Conservation (phyloP, 2,329 filamentous ascomycete genomes). For the Daldinia sp. region DNA sequence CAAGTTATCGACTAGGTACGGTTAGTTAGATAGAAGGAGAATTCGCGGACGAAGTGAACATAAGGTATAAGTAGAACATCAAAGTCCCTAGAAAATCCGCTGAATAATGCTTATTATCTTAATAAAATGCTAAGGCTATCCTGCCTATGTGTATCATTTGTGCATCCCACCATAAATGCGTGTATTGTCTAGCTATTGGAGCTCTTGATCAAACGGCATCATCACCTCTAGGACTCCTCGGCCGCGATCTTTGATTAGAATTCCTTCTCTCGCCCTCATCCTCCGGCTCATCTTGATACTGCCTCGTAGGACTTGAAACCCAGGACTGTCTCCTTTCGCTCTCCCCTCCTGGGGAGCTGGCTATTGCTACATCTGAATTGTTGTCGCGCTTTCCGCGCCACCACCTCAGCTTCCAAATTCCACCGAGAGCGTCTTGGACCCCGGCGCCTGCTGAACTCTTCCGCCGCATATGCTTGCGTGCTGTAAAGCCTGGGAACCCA, state of each 20-base stretch:
- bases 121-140: slow-evolving; percentile 30
- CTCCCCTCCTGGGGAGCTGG: slow-evolving; percentile 35
- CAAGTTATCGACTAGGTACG: too few relatives aligned
- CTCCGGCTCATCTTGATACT: slow-evolving; percentile 14
- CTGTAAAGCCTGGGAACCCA: slow-evolving; percentile 68
- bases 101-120: slow-evolving; percentile 20
- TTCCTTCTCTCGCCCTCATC: slow-evolving; percentile 10
- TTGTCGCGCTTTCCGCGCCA: slow-evolving; percentile 50
- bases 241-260: slow-evolving; percentile 5
- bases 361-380: slow-evolving; percentile 34
- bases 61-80: not conserved
- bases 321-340: slow-evolving; percentile 34
- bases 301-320: slow-evolving; percentile 24
- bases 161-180: slow-evolving; percentile 12
- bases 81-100: not conserved
- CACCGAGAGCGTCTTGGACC: slow-evolving; percentile 60
- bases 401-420: slow-evolving; percentile 65
- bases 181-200: slow-evolving; percentile 13
- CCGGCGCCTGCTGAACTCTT: slow-evolving; percentile 48
- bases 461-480: slow-evolving; percentile 54
- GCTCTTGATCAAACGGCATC: slow-evolving; percentile 39
- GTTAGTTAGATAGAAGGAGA: not conserved
- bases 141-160: slow-evolving; percentile 30
- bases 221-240: slow-evolving; percentile 38
- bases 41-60: too few relatives aligned